Evolutionary conservation across 2,329 filamentous ascomycete genomes (phyloP), one percentile per base, ranked within the genome.

Genomic region (Pyrenochaeta sp.): DNA sequence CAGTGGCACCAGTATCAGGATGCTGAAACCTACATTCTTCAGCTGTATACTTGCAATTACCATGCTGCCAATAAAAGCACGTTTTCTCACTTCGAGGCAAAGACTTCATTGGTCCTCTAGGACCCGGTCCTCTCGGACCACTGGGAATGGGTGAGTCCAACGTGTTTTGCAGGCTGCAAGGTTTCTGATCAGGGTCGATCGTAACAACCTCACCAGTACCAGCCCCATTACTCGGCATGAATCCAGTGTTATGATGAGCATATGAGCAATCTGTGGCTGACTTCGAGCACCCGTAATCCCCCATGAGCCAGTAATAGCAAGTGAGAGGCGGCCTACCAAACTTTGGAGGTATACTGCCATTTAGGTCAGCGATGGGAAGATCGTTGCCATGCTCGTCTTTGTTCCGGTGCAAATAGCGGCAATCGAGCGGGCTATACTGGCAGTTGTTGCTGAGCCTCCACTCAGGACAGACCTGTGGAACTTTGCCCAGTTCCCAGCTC

Each of bases 351-450:
- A 69, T 26, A 5, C 14, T 17, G 1, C 63, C 62, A 21, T 49
- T 32, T 7, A 30, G 14, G 17, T 55, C 51, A 7, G 50, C 51
- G 6, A 65, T 7, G 13, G 43, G 40, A 10, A 58, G 55, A 6
- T 40, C 41, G 3, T 35, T 35, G 1, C 63, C 63, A n/a, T 50
- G 7, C 5, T 42, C 41, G 32, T 60, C 59, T 15, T 42, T 41
- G 14, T 61, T 40, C 6, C 59, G 48, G 43, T 71, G 68, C 43
- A 67, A 45, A 36, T 62, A 71, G 2, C 35, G 24, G 35, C 66
- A 71, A 7, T 44, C 37, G 15, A 51, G 36, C 2, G 55, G 31
- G 14, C 41, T 28, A 28, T 43, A 58, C 5, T 13, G 23, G 35
- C 68, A 70, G 6, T 45, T 51, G 1, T 37, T 46, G 29, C 56